Evolutionary conservation across 371 early-diverging fungal genomes (phyloP).

Genomic region (Polyrhizophydium stewartii): DNA sequence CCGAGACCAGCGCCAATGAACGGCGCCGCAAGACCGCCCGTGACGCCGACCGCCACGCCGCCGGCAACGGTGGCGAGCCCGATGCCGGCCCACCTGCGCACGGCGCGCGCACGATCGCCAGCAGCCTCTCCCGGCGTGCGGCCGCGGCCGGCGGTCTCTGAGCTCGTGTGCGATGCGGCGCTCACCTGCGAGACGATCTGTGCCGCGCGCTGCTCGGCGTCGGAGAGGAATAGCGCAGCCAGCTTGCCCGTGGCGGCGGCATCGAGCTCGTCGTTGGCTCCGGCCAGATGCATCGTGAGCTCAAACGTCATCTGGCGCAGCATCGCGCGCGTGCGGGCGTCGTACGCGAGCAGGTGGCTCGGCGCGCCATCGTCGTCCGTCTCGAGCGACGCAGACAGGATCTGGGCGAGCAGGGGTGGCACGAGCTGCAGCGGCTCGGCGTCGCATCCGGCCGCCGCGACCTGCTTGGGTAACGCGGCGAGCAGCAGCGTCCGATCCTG

Average conservation of each 20-base stretch:
- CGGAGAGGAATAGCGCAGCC: neutral
- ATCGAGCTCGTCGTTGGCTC: too few species aligned
- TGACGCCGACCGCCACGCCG: constrained; percentile 19
- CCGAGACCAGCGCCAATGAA: constrained; percentile 85
- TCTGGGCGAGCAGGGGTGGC: neutral
- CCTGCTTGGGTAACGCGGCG: too few species aligned
- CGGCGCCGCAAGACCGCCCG: constrained; percentile 21
- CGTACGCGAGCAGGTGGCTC: neutral
- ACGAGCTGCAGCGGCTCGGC: neutral
- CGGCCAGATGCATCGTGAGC: too few species aligned
- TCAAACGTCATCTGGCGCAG: neutral
- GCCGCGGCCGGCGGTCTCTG: neutral
- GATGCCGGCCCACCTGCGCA: neutral
- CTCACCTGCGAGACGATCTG: neutral
- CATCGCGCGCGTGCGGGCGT: neutral
- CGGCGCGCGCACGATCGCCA: neutral
- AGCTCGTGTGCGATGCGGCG: neutral
- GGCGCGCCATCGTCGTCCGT: neutral
- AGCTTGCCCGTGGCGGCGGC: neutral
- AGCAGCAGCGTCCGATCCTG: too few species aligned
- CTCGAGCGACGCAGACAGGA: neutral
- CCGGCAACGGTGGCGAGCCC: constrained; percentile 17
- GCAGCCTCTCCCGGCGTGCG: neutral
- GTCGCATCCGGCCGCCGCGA: too few species aligned
- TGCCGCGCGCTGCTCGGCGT: neutral